Evolutionary conservation across 768 basidiomycete genomes (phyloP).

Genomic region (Termitomyces sp.): DNA sequence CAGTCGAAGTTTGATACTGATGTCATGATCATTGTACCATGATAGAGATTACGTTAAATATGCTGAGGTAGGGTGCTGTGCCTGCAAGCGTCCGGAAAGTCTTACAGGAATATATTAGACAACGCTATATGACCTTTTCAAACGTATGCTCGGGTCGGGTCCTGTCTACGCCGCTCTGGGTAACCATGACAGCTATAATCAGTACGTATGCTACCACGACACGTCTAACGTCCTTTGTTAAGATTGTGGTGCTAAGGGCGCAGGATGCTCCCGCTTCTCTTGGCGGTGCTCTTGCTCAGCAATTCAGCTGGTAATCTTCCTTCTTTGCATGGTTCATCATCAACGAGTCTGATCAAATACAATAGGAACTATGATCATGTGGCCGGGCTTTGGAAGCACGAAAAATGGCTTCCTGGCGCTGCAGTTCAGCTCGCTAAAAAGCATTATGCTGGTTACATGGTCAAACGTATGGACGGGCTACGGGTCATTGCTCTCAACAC

Average conservation of each 20-base stretch:
- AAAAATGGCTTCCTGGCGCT: constrained; percentile 60
- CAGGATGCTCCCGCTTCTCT: constrained; percentile 59
- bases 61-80: constrained; percentile 41
- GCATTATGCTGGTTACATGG: constrained; percentile 73
- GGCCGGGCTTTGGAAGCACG: constrained; percentile 62
- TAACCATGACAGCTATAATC: constrained; percentile 73
- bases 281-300: constrained; percentile 45
- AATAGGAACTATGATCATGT: constrained; percentile 75
- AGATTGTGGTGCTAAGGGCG: constrained; percentile 29
- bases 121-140: constrained; percentile 62
- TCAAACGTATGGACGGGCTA: constrained; percentile 58
- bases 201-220: constrained; percentile 30
- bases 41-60: constrained; percentile 54
- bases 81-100: neutral
- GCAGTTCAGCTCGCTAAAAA: constrained; percentile 52
- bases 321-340: neutral
- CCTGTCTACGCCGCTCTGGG: constrained; percentile 75
- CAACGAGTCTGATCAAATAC: neutral
- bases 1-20: neutral
- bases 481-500: constrained; percentile 74
- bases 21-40: neutral
- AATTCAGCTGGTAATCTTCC: constrained; percentile 58
- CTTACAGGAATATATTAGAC: constrained; percentile 31
- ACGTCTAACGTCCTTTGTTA: neutral
- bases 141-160: constrained; percentile 51